Conservation (phyloP, 1,139 yeast species). For the Candida smagusa region DNA sequence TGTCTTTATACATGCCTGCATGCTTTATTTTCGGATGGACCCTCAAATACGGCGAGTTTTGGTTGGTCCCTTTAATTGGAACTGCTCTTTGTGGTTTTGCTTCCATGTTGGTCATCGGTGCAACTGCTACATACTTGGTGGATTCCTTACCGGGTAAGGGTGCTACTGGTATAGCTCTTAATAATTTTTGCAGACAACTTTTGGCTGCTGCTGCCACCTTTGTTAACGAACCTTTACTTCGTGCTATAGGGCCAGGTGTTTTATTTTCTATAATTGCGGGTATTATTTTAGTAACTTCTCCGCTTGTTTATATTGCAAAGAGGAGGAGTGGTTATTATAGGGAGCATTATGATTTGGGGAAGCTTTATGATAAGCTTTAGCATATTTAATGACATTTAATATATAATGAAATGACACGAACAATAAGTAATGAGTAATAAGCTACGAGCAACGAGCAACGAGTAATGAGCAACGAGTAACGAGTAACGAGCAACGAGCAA, state of each 20-base stretch:
- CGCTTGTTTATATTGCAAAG: constrained; percentile 49
- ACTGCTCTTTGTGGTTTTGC: constrained; percentile 81
- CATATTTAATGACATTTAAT: background rate
- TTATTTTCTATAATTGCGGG: constrained; percentile 66
- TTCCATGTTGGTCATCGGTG: constrained; percentile 80
- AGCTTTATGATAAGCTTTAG: constrained; percentile 47
- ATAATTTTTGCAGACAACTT: constrained; percentile 68
- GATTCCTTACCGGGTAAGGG: constrained; percentile 87
- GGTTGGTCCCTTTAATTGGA: constrained; percentile 78
- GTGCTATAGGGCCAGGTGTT: constrained; percentile 68
- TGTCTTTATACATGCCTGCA: constrained; percentile 59
- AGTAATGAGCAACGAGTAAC: too few relatives aligned
- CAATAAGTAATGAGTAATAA: too few relatives aligned
- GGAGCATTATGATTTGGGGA: constrained; percentile 59
- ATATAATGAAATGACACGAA: too few relatives aligned
- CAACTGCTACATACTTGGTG: constrained; percentile 76
- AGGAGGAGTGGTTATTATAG: constrained; percentile 61
- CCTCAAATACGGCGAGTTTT: constrained; percentile 57
- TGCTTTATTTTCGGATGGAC: constrained; percentile 83
- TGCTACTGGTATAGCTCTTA: constrained; percentile 84
- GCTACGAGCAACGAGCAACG: too few relatives aligned
- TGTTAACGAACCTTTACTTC: constrained; percentile 63
- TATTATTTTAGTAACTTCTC: constrained; percentile 43
- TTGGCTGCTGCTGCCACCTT: constrained; percentile 78
- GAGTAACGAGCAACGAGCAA: too few relatives aligned